Conservation (phyloP, 768 basidiomycete genomes). For the Gloeopeniophorella convolvens region DNA sequence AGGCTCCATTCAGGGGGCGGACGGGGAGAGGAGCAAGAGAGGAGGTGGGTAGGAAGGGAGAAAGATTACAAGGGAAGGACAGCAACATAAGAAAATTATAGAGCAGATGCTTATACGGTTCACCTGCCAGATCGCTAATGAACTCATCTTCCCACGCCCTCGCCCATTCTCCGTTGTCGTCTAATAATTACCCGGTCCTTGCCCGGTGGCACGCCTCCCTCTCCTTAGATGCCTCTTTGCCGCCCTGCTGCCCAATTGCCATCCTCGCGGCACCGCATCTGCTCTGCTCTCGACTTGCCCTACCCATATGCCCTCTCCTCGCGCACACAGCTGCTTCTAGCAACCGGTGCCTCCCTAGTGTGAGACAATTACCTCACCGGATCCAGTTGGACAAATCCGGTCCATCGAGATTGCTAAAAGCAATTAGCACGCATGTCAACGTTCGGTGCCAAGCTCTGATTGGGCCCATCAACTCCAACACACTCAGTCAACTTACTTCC, state of each 20-base stretch:
- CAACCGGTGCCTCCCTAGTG: no score
- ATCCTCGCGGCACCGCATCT: neutral
- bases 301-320: no score
- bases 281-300: neutral
- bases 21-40: constrained; percentile 19
- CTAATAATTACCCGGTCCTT: neutral
- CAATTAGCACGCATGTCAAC: neutral
- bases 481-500: no score
- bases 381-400: neutral
- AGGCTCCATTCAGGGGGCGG: constrained; percentile 23
- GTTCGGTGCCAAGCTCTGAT: neutral
- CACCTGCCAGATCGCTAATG: constrained; percentile 19
- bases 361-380: constrained; percentile 1
- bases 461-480: no score
- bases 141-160: constrained; percentile 20
- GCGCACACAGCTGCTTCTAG: no score
- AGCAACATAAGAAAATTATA: constrained; percentile 20
- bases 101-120: constrained; percentile 21
- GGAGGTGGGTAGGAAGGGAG: constrained; percentile 14
- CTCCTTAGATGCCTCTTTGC: neutral
- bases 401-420: constrained; percentile 8
- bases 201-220: neutral
- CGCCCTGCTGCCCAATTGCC: neutral
- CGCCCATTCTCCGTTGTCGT: neutral
- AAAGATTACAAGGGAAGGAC: constrained; percentile 13